These are phyloP conservation scores for Leccinum incarnatum DNA, from an alignment of 768 basidiomycete genomes.

Conservation along the genomic window DNA sequence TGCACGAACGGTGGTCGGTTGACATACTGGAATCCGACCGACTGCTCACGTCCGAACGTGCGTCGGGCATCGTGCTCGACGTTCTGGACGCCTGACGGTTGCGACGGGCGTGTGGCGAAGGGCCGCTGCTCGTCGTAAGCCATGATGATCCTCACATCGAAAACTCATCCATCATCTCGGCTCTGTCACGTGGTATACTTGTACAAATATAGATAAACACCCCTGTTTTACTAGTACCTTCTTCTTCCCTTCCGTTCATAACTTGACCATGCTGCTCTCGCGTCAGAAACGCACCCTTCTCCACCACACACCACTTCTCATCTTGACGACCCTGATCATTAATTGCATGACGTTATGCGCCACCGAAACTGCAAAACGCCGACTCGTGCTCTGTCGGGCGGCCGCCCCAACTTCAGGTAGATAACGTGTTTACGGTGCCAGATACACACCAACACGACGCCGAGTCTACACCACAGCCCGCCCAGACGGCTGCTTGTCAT, in stretches of 20 bases:
- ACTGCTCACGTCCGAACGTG: constrained; percentile 6
- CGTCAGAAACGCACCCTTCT: constrained; percentile 4
- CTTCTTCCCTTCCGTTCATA: constrained; percentile 41
- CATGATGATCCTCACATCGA: constrained; percentile 16
- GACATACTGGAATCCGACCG: constrained; percentile 22
- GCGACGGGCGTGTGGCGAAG: constrained; percentile 4
- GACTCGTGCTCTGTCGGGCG: background rate
- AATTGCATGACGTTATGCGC: constrained; percentile 89
- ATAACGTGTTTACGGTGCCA: constrained; percentile 89
- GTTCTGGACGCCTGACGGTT: constrained; percentile 12
- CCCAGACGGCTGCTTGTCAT: background rate
- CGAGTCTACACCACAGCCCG: constrained; percentile 50
- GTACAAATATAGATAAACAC: background rate
- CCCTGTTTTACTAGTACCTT: background rate
- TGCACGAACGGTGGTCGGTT: constrained; percentile 8
- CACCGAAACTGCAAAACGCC: constrained; percentile 56
- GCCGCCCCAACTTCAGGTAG: constrained; percentile 55
- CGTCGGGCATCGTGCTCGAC: constrained; percentile 9
- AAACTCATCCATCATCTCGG: constrained; percentile 1
- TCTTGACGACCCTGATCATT: constrained; percentile 74
- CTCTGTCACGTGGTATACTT: background rate
- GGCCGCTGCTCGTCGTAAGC: constrained; percentile 24
- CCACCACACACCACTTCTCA: constrained; percentile 39
- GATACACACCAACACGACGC: constrained; percentile 81
- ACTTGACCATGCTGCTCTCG: constrained; percentile 54